phyloP scores from a whole-genome alignment of 2,329 filamentous ascomycete genomes.

The Fusarium sp. region DNA sequence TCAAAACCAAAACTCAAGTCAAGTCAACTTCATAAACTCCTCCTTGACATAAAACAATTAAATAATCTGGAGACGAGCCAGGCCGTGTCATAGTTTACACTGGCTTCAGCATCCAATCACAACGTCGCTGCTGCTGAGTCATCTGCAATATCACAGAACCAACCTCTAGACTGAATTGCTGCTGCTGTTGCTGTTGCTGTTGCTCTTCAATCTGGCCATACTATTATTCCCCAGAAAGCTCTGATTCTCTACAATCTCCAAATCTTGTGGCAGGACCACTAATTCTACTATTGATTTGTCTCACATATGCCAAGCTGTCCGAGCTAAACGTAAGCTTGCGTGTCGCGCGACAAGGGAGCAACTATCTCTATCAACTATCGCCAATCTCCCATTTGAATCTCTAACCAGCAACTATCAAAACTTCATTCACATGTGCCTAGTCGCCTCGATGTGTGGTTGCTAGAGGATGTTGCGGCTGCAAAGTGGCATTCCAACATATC shows the following conservation, averaged over 20 bases:
- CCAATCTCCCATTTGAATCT: slow-evolving; percentile 5
- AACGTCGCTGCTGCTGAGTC: slow-evolving; percentile 15
- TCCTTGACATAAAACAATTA: too few relatives aligned
- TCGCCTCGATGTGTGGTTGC: not conserved
- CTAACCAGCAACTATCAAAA: slow-evolving; percentile 5
- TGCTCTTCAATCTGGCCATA: not conserved
- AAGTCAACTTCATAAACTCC: not conserved
- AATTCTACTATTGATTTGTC: not conserved
- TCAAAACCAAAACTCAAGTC: too few relatives aligned
- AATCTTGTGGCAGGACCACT: not conserved
- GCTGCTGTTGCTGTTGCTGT: not conserved
- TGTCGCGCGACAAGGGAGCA: slow-evolving; percentile 16
- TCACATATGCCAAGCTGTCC: not conserved
- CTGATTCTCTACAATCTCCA: too few relatives aligned
- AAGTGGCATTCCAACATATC: slow-evolving; percentile 3
- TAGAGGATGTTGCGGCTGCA: slow-evolving; percentile 19
- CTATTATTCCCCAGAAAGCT: not conserved
- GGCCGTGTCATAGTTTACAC: not conserved
- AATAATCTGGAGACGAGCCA: too few relatives aligned
- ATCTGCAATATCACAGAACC: slow-evolving; percentile 6
- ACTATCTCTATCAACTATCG: slow-evolving; percentile 1
- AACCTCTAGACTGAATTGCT: not conserved
- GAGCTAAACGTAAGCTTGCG: slow-evolving; percentile 1
- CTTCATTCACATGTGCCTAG: not conserved
- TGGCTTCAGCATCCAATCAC: slow-evolving; percentile 5